Conservation (phyloP, 495 filamentous ascomycete species). For the Letharia columbiana region DNA sequence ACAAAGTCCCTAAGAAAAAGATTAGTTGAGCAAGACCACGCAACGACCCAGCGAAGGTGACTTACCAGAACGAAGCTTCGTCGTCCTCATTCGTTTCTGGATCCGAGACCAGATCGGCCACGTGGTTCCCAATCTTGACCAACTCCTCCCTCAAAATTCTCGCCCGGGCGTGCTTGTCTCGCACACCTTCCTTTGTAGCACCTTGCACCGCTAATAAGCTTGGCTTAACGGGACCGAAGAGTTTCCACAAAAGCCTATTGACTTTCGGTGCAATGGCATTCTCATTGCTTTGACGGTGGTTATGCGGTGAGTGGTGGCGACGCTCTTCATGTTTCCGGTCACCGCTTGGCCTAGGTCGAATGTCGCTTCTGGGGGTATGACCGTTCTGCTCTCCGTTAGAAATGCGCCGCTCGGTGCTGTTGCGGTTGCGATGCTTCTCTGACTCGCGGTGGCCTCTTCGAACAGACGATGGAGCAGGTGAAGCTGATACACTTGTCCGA, state of each 20-base stretch:
- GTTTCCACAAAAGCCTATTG: slow-evolving; percentile 46
- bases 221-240: slow-evolving; percentile 52
- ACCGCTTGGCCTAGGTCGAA: slow-evolving; percentile 36
- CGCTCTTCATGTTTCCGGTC: slow-evolving; percentile 29
- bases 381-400: slow-evolving; percentile 31
- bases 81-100: slow-evolving; percentile 18
- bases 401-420: slow-evolving; percentile 39
- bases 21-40: neutral
- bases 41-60: slow-evolving; percentile 5
- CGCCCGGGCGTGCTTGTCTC: slow-evolving; percentile 50
- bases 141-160: slow-evolving; percentile 42
- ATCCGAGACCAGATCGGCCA: slow-evolving; percentile 32
- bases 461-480: slow-evolving; percentile 41
- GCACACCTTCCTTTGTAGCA: slow-evolving; percentile 57
- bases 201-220: slow-evolving; percentile 49
- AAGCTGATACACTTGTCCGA: slow-evolving; percentile 44
- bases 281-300: slow-evolving; percentile 24
- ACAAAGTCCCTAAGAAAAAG: slow-evolving; percentile 38
- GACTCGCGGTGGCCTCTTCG: slow-evolving; percentile 43
- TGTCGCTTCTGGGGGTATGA: slow-evolving; percentile 36
- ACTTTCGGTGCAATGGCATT: slow-evolving; percentile 7
- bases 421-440: slow-evolving; percentile 42
- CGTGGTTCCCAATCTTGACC: slow-evolving; percentile 43
- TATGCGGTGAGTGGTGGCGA: slow-evolving; percentile 34
- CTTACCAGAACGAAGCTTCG: slow-evolving; percentile 43